Percentiles rank a stretch among this genome's conserved stretches.
Evolutionary conservation across 2,329 filamentous ascomycete genomes (phyloP).

Genomic region (Amphichorda felina): DNA sequence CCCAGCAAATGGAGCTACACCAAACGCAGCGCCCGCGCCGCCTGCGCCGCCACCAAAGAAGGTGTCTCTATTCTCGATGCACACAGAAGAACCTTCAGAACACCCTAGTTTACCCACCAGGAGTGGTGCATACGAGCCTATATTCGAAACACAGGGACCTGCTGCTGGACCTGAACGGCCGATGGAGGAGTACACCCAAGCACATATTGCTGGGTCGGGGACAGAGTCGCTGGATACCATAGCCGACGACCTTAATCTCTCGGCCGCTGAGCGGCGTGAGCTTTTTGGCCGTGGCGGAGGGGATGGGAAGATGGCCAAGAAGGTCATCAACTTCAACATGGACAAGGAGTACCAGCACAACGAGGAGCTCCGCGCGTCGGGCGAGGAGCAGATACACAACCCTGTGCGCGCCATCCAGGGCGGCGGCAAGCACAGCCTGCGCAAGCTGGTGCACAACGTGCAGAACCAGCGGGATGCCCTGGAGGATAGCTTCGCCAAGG

Average conservation of each 20-base stretch:
- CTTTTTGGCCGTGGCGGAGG: slow-evolving; percentile 63
- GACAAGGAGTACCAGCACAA: slow-evolving; percentile 81
- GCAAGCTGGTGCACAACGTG: slow-evolving; percentile 76
- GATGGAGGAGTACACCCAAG: slow-evolving; percentile 7
- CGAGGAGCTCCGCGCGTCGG: slow-evolving; percentile 58
- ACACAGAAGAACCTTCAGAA: slow-evolving; percentile 23
- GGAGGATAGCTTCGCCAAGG: slow-evolving; percentile 82
- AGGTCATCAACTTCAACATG: slow-evolving; percentile 78
- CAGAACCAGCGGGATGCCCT: slow-evolving; percentile 74
- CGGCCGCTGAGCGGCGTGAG: slow-evolving; percentile 64
- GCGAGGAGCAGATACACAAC: slow-evolving; percentile 64
- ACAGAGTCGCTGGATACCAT: slow-evolving; percentile 2
- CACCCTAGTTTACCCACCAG: slow-evolving; percentile 7
- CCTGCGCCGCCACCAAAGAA: slow-evolving; percentile 31
- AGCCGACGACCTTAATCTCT: slow-evolving; percentile 60
- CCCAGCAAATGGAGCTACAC: slow-evolving; percentile 1
- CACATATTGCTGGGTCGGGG: slow-evolving; percentile 11
- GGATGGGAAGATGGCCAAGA: slow-evolving; percentile 27
- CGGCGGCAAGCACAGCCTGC: slow-evolving; percentile 66
- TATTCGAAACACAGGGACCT: slow-evolving; percentile 27
- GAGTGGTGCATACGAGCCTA: slow-evolving; percentile 34
- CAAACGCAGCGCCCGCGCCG: slow-evolving; percentile 1
- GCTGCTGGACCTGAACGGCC: slow-evolving; percentile 7
- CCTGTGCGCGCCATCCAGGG: slow-evolving; percentile 77
- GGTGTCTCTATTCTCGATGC: slow-evolving; percentile 59